A percentile compares a stretch with the other conserved stretches of the same genome.
Conservation (phyloP, 805 yeast genomes). For the Millerago galiae region DNA sequence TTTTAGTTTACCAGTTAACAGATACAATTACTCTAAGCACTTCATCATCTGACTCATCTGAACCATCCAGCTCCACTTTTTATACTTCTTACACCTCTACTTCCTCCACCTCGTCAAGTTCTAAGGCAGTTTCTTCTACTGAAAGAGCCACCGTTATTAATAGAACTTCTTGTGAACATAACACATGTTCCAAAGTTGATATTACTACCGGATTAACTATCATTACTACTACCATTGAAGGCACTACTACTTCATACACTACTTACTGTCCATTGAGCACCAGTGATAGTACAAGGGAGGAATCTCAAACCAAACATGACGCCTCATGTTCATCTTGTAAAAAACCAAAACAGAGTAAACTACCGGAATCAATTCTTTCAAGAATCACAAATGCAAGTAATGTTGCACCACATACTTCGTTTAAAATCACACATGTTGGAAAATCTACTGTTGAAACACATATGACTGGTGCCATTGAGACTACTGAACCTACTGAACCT, state of each 20-base stretch:
- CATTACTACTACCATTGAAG: slow-evolving; percentile 24
- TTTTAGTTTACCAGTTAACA: not conserved
- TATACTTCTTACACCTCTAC: not conserved
- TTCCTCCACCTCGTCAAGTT: not conserved
- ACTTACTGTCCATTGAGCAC: slow-evolving; percentile 13
- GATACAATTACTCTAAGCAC: slow-evolving; percentile 6
- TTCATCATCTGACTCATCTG: not conserved
- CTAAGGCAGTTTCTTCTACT: not conserved
- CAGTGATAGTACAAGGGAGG: slow-evolving; percentile 1
- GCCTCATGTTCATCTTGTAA: not conserved
- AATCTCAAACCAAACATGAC: not conserved
- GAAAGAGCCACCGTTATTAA: slow-evolving; percentile 7
- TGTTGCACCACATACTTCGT: not conserved
- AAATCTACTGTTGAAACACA: not conserved
- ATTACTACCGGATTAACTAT: slow-evolving; percentile 25
- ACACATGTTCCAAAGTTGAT: slow-evolving; percentile 23
- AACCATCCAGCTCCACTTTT: not conserved
- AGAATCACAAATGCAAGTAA: not conserved
- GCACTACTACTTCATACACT: slow-evolving; percentile 27
- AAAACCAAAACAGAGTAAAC: not conserved
- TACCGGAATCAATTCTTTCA: not conserved
- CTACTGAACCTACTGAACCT: not conserved
- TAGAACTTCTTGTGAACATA: slow-evolving; percentile 24
- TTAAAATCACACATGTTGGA: not conserved
- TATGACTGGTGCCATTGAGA: not conserved